Evolutionary conservation across 495 filamentous ascomycete species (phyloP).

Genomic region (Annulohypoxylon maeteangense): DNA sequence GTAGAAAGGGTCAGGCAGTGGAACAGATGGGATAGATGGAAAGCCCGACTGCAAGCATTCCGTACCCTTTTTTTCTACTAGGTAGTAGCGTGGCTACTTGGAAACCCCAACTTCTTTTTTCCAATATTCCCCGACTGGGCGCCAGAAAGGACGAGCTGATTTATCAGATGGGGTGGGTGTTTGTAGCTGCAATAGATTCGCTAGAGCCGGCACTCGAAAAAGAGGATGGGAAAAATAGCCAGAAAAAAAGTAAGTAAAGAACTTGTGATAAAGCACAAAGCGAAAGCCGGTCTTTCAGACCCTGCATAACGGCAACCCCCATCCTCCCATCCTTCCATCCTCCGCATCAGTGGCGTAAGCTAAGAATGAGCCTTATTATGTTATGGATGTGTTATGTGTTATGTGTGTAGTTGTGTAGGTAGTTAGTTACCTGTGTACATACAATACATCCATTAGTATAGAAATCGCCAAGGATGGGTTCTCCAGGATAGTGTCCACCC

Average conservation of each 20-base stretch:
- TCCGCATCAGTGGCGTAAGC: constrained; percentile 58
- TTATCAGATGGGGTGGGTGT: constrained; percentile 19
- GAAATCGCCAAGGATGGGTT: constrained; percentile 23
- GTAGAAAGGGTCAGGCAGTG: constrained; percentile 37
- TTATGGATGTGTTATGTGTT: constrained; percentile 16
- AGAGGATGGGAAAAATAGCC: neutral
- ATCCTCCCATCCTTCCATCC: constrained; percentile 37
- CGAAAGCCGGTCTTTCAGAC: constrained; percentile 45
- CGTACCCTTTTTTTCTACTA: constrained; percentile 24
- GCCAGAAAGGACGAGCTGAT: neutral
- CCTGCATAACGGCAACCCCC: constrained; percentile 54
- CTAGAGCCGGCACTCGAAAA: constrained; percentile 23
- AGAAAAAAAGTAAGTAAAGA: constrained; percentile 12
- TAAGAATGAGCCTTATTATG: constrained; percentile 43
- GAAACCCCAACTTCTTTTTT: constrained; percentile 11
- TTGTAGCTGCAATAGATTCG: constrained; percentile 9
- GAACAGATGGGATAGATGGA: constrained; percentile 38
- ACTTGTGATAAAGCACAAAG: constrained; percentile 18
- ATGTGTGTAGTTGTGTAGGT: constrained; percentile 7
- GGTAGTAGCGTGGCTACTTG: constrained; percentile 14
- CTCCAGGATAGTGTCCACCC: constrained; percentile 25
- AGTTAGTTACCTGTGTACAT: neutral
- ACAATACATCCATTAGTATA: neutral
- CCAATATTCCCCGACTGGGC: constrained; percentile 30
- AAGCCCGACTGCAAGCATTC: constrained; percentile 39